These are phyloP conservation scores for Xylariaceae sp. DNA, from an alignment of 2,329 filamentous ascomycete genomes.

Conservation along the genomic window DNA sequence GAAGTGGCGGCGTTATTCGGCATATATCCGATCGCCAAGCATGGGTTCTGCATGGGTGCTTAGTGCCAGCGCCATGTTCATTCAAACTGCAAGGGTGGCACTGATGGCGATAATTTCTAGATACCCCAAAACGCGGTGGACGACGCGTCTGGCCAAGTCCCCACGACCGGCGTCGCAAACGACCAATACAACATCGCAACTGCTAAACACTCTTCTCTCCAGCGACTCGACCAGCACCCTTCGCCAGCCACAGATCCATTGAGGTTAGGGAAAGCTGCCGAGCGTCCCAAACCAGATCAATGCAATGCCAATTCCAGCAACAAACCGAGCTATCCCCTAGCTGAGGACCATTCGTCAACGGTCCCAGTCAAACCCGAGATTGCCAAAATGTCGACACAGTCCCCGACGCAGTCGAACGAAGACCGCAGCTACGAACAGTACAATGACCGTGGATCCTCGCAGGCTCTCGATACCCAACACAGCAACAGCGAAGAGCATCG, in stretches of 20 bases:
- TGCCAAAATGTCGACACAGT: slow-evolving; percentile 46
- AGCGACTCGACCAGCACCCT: background rate
- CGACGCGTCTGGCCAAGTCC: slow-evolving; percentile 11
- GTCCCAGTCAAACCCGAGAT: slow-evolving; percentile 28
- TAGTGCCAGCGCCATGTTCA: background rate
- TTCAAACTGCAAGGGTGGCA: slow-evolving; percentile 25
- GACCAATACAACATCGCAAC: too few relatives aligned
- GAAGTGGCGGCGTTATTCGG: too few relatives aligned
- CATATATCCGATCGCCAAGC: too few relatives aligned
- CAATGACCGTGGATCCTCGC: slow-evolving; percentile 24
- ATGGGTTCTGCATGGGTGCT: too few relatives aligned
- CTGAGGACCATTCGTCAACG: slow-evolving; percentile 3
- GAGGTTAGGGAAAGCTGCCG: slow-evolving; percentile 4
- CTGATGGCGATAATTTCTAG: slow-evolving; percentile 24
- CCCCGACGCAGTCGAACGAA: slow-evolving; percentile 56
- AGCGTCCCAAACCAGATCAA: slow-evolving; percentile 1
- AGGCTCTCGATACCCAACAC: slow-evolving; percentile 26
- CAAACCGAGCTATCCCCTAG: background rate
- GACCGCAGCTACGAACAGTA: slow-evolving; percentile 54
- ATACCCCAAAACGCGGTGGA: slow-evolving; percentile 24
- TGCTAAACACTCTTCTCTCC: too few relatives aligned
- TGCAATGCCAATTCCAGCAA: slow-evolving; percentile 13
- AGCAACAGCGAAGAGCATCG: slow-evolving; percentile 27
- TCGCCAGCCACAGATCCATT: slow-evolving; percentile 1
- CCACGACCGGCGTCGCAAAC: background rate